These are phyloP conservation scores for Venturia asperata DNA, from an alignment of 2,329 filamentous ascomycete species.

Conservation along the genomic window DNA sequence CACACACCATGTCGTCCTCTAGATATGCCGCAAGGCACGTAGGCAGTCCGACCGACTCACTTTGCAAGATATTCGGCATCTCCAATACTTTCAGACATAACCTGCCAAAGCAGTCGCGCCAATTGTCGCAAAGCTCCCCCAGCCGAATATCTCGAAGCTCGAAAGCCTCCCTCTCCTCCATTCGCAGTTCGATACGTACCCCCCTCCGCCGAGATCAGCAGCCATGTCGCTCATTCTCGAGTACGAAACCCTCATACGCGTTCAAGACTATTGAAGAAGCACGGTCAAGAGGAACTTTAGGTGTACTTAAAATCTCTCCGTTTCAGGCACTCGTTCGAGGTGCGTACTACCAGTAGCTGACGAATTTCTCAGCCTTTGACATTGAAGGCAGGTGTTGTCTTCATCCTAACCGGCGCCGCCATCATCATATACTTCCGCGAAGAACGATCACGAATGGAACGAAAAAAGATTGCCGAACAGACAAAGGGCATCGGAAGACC, in stretches of 20 bases:
- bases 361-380: slow-evolving; percentile 66
- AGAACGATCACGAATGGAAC: slow-evolving; percentile 86
- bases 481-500: slow-evolving; percentile 88
- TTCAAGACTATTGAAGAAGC: slow-evolving; percentile 19
- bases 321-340: slow-evolving; percentile 19
- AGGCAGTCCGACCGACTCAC: slow-evolving; percentile 4
- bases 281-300: slow-evolving; percentile 18
- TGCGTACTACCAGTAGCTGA: slow-evolving; percentile 18
- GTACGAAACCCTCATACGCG: slow-evolving; percentile 5
- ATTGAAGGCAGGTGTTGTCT: slow-evolving; percentile 80
- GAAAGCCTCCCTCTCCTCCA: background rate
- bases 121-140: background rate
- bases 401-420: slow-evolving; percentile 68
- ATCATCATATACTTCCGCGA: slow-evolving; percentile 87
- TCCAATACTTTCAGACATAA: slow-evolving; percentile 13
- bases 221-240: background rate
- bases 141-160: background rate
- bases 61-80: slow-evolving; percentile 17
- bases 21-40: slow-evolving; percentile 14
- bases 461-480: slow-evolving; percentile 81
- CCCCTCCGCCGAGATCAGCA: background rate
- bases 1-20: slow-evolving; percentile 14
- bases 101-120: background rate
- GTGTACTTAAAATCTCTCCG: slow-evolving; percentile 20
- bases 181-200: background rate